Evolutionary conservation across 2,329 filamentous ascomycete species (phyloP), one percentile per base, ranked within the genome.

Genomic region (Colletotrichum tanaceti): DNA sequence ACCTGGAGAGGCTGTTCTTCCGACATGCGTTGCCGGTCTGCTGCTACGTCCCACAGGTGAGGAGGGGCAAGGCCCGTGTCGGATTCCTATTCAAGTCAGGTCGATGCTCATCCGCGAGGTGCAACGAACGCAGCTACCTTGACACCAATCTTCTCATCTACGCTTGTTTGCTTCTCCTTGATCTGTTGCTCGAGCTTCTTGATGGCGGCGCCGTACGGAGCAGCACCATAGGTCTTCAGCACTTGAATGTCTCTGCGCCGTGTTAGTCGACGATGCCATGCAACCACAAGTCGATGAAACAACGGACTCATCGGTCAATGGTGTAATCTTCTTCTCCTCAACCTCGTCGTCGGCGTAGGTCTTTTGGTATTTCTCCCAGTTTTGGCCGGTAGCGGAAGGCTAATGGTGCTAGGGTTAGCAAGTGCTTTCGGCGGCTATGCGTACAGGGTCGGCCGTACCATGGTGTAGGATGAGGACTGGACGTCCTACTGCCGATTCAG

Each of bases 281-380:
- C 18, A 58, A 49, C 35, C 13, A 18, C 44, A 11, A 39, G 32
- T 75, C 82, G 79, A 75, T 39, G 61, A 63, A 58, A 71, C 49
- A 55, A 84, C 92, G 73, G 87, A 98, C 95, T 98, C 96, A 85
- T 98, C 96, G 74, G 94, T 92, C 71, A 99, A 86, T 73, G 96
- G 96, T 70, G 94, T 95, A 79, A 99, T 99, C 89, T 99, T 99
- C 91, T 99, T 99, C 88, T 99, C 96, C 80, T 97, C 94, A 81
- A 94, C 86, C 81, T 98, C 96, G 76, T 99, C 96, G 78, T 99
- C 96, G 78, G 91, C 95, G 79, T 93, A 99, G 79, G 91, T 94
- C 88, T 98, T 98, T 85, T 93, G 89, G 87, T 97, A 98, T 86
- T 98, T 98, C 88, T 99, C 96, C 96, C 96, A 99, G 88, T 89